Conservation (phyloP, 148 eudicot species). For the Selenicereus undatus region DNA sequence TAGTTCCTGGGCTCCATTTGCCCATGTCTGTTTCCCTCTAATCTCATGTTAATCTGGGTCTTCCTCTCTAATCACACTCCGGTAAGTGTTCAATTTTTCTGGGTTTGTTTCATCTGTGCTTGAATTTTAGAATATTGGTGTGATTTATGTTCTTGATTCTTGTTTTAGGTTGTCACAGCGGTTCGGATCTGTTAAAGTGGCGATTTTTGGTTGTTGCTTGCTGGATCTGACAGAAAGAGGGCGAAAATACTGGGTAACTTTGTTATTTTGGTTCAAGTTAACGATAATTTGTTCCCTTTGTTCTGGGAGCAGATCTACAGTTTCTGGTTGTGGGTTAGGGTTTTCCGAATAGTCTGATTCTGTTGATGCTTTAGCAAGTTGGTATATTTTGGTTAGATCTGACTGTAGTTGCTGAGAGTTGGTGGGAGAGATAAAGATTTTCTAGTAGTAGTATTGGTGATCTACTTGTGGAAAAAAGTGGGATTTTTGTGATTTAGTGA, state of each 20-base stretch:
- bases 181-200: constrained; percentile 12
- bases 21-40: not conserved
- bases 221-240: constrained; percentile 21
- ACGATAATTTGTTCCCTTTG: constrained; percentile 38
- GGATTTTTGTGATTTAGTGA: constrained; percentile 16
- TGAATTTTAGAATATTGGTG: constrained; percentile 2
- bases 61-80: not conserved
- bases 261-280: constrained; percentile 27
- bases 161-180: constrained; percentile 16
- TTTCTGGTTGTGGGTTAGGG: constrained; percentile 7
- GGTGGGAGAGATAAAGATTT: constrained; percentile 1
- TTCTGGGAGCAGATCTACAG: constrained; percentile 46
- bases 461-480: not conserved
- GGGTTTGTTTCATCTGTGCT: not conserved
- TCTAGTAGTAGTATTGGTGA: not conserved
- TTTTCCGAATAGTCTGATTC: not conserved
- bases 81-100: not conserved
- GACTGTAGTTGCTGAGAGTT: constrained; percentile 12
- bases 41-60: not conserved
- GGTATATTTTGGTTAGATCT: constrained; percentile 24
- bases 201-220: constrained; percentile 2
- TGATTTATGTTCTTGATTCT: constrained; percentile 16
- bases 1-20: not conserved
- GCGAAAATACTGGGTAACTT: constrained; percentile 22
- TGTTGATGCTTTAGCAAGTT: constrained; percentile 20